Evolutionary conservation across 2,329 filamentous ascomycete genomes (phyloP).

Genomic region (Tolypocladium paradoxum): DNA sequence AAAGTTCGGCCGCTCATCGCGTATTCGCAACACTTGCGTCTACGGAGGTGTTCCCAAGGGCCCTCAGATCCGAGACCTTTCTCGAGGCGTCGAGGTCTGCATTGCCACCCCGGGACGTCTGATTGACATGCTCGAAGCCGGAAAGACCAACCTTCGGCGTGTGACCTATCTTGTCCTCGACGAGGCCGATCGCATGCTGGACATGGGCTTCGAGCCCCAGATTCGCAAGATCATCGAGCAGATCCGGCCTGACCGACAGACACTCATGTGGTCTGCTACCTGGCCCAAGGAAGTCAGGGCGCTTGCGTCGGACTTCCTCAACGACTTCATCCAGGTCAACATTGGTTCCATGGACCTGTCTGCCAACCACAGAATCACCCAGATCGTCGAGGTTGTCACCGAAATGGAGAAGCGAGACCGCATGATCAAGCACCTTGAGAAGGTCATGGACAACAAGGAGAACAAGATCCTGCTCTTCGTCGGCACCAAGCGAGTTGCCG

Average conservation of each 20-base stretch:
- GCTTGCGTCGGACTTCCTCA: constrained; percentile 80
- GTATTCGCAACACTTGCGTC: constrained; percentile 96
- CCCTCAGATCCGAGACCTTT: constrained; percentile 88
- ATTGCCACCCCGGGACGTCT: constrained; percentile 96
- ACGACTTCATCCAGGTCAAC: constrained; percentile 97
- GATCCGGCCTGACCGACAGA: constrained; percentile 96
- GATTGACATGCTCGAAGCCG: constrained; percentile 96
- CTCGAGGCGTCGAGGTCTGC: constrained; percentile 93
- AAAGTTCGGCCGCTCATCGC: constrained; percentile 96
- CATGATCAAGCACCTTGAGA: constrained; percentile 96
- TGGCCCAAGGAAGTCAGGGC: constrained; percentile 98
- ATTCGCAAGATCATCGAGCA: constrained; percentile 98
- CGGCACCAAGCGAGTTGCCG: constrained; percentile 86
- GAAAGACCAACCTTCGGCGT: constrained; percentile 94
- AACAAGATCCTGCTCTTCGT: constrained; percentile 97
- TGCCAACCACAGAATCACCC: constrained; percentile 95
- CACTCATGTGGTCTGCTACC: constrained; percentile 98
- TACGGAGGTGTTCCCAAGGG: constrained; percentile 99
- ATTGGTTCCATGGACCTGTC: constrained; percentile 93
- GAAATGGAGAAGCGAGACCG: constrained; percentile 96
- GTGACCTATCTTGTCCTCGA: constrained; percentile 98
- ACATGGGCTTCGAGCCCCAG: constrained; percentile 99
- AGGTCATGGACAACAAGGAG: constrained; percentile 90
- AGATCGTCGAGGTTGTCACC: constrained; percentile 91
- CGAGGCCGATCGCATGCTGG: constrained; percentile 98